These are phyloP conservation scores for Sicyos edulis DNA, from an alignment of 306 rosid species.

Conservation along the genomic window DNA sequence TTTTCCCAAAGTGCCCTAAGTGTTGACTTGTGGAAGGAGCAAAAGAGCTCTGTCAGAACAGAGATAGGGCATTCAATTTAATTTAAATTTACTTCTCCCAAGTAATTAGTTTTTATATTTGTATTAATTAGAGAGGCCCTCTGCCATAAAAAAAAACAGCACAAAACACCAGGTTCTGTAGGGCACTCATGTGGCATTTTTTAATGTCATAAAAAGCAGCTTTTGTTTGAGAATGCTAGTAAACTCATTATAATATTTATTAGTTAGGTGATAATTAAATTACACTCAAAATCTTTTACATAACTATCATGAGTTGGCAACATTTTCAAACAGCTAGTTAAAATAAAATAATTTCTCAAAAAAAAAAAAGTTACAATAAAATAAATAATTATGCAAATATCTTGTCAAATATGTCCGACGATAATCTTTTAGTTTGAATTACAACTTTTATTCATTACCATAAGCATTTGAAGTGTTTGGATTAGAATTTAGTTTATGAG, in stretches of 20 bases:
- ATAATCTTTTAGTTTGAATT: no score
- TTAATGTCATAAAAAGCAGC: neutral
- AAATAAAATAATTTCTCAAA: no score
- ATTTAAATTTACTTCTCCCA: neutral
- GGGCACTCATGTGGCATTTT: neutral
- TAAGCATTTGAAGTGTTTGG: no score
- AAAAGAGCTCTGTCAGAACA: neutral
- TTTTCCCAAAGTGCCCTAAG: neutral
- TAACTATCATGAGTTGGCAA: no score
- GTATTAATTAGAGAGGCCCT: neutral
- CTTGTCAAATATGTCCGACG: no score
- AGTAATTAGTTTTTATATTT: neutral
- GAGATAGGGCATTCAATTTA: neutral
- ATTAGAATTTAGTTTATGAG: no score
- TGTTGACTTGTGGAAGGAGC: conserved; percentile 8
- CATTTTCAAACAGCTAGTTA: no score
- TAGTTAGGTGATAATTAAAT: no score
- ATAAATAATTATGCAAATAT: no score
- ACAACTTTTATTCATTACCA: no score
- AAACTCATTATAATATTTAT: neutral
- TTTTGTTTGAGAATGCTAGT: neutral
- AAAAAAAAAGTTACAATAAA: no score
- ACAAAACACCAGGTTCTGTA: conserved; percentile 1
- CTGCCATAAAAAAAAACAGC: neutral
- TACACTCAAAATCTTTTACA: no score